These are phyloP conservation scores for Imleria badia DNA, from an alignment of 768 basidiomycete species.

Conservation along the genomic window DNA sequence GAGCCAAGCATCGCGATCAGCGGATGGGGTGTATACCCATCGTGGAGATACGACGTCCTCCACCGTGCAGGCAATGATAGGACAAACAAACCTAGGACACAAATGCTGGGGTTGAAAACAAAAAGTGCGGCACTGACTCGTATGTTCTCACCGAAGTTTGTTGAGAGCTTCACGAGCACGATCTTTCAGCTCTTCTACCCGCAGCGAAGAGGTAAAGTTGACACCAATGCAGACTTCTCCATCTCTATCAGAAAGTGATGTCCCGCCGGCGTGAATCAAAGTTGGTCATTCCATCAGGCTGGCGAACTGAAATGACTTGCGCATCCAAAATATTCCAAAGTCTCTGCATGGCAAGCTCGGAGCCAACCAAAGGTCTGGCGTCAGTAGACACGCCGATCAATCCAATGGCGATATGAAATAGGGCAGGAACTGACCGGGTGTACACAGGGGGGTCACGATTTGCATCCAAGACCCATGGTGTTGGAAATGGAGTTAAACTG, in stretches of 20 bases:
- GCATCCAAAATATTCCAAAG: conserved; percentile 10
- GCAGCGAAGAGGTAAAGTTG: conserved; percentile 14
- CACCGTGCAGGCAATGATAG: too few species aligned
- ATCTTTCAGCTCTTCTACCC: conserved; percentile 6
- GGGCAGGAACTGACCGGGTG: conserved; percentile 11
- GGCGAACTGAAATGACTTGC: conserved; percentile 1
- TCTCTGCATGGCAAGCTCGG: conserved; percentile 14
- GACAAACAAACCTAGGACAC: conserved; percentile 15
- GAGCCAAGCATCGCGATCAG: conserved; percentile 24
- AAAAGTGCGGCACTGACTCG: too few species aligned
- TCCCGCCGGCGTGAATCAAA: too few species aligned
- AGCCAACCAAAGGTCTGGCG: conserved; percentile 14
- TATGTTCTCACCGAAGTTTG: conserved; percentile 17
- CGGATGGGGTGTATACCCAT: too few species aligned
- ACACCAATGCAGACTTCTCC: conserved; percentile 18
- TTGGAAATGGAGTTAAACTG: background rate
- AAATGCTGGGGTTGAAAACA: too few species aligned
- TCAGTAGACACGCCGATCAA: background rate
- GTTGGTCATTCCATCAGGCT: background rate
- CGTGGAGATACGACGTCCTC: too few species aligned
- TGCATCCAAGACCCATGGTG: conserved; percentile 9
- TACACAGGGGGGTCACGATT: conserved; percentile 10
- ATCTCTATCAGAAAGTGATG: conserved; percentile 1
- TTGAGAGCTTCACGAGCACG: conserved; percentile 15
- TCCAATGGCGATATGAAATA: too few species aligned